A percentile compares a stretch with the other conserved stretches of the same genome.
phyloP scores from a whole-genome alignment of 768 basidiomycete species.

The Sarcomyxa edulis region DNA sequence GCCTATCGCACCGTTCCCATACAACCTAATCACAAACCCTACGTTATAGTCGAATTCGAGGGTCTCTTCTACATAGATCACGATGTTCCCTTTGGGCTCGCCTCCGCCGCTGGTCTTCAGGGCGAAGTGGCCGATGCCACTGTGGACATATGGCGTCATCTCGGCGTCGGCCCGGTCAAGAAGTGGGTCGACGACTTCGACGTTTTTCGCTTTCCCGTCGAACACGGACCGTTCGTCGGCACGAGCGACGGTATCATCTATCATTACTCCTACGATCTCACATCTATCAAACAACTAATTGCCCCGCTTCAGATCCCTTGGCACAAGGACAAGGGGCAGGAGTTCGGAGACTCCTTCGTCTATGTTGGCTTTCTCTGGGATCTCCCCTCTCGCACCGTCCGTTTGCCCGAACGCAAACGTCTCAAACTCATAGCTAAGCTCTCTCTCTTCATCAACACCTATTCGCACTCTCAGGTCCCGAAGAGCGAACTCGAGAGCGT shows the following conservation, averaged over 20 bases:
- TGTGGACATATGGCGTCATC: constrained; percentile 7
- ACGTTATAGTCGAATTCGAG: constrained; percentile 9
- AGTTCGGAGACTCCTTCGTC: constrained; percentile 9
- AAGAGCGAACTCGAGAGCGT: constrained; percentile 10
- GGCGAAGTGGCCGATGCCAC: constrained; percentile 12
- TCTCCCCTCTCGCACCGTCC: constrained; percentile 14
- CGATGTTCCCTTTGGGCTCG: constrained; percentile 13
- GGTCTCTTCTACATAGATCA: constrained; percentile 14
- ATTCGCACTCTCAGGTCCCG: not conserved
- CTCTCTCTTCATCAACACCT: constrained; percentile 6
- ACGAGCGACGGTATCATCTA: not conserved
- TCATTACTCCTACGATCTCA: constrained; percentile 11
- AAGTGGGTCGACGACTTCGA: constrained; percentile 19
- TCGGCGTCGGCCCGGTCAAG: constrained; percentile 4
- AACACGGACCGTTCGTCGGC: too few relatives aligned
- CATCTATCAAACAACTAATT: constrained; percentile 8
- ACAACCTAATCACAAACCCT: constrained; percentile 17
- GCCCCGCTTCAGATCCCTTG: constrained; percentile 14
- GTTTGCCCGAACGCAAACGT: constrained; percentile 19
- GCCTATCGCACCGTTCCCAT: constrained; percentile 21
- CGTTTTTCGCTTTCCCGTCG: constrained; percentile 6
- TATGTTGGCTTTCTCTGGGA: constrained; percentile 26
- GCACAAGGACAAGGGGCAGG: constrained; percentile 13
- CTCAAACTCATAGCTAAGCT: constrained; percentile 14
- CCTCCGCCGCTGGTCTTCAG: constrained; percentile 11